phyloP scores from a whole-genome alignment of 2,329 filamentous ascomycete species.

The Incumbomyces delicatus region DNA sequence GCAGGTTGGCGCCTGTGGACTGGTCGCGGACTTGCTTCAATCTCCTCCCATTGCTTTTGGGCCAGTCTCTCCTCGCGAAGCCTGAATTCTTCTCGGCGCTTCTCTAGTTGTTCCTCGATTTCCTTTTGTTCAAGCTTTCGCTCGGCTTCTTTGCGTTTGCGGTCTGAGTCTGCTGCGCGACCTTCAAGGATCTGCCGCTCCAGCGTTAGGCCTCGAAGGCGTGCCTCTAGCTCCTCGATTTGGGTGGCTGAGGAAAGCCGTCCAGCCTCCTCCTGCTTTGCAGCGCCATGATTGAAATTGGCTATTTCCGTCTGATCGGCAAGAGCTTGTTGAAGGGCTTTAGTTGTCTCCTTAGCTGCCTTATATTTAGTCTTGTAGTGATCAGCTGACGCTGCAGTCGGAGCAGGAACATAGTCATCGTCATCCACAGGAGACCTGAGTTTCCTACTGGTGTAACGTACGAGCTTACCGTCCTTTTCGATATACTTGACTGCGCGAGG shows the following conservation, averaged over 20 bases:
- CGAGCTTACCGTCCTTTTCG: conserved; percentile 1
- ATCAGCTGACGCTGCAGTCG: background rate
- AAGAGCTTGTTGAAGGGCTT: conserved; percentile 4
- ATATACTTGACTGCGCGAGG: background rate
- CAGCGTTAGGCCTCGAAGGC: background rate
- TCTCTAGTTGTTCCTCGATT: background rate
- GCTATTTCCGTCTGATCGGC: conserved; percentile 1
- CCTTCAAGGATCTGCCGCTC: background rate
- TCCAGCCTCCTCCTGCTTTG: conserved; percentile 2
- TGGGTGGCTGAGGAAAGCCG: background rate
- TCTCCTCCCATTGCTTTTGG: conserved; percentile 4
- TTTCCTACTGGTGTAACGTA: background rate
- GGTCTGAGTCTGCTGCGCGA: conserved; percentile 3
- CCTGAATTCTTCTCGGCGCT: background rate
- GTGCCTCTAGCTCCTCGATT: background rate
- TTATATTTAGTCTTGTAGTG: conserved; percentile 6
- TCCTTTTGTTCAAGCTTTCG: conserved; percentile 1
- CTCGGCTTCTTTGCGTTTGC: conserved; percentile 1
- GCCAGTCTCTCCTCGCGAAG: conserved; percentile 1
- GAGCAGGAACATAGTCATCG: background rate
- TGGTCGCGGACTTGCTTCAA: conserved; percentile 4
- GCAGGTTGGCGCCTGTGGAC: background rate
- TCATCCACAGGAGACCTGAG: background rate
- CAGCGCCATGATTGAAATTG: conserved; percentile 2
- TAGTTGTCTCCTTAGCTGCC: conserved; percentile 1